These are phyloP conservation scores for Yamadazyma sp. DNA, from an alignment of 1,139 yeast genomes.

Conservation along the genomic window DNA sequence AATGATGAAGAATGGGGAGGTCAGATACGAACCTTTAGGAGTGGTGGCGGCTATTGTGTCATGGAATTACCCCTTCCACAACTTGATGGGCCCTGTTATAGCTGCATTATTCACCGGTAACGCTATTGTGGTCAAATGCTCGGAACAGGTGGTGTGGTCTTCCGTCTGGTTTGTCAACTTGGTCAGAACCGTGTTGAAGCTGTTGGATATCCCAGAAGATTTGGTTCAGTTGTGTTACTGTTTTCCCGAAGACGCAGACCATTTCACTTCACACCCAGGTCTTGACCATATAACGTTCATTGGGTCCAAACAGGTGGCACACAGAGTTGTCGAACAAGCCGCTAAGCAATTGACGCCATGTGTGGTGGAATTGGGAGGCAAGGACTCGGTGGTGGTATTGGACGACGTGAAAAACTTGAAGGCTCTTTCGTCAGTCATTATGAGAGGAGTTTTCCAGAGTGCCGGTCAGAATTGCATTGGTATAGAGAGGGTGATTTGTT, in stretches of 20 bases:
- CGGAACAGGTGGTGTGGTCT: conserved; percentile 96
- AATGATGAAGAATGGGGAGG: conserved; percentile 86
- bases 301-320: conserved; percentile 94
- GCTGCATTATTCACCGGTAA: conserved; percentile 90
- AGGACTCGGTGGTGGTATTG: conserved; percentile 83
- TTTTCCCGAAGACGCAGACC: conserved; percentile 84
- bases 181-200: conserved; percentile 67
- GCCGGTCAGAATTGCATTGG: conserved; percentile 98
- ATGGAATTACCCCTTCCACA: conserved; percentile 97
- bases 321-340: conserved; percentile 79
- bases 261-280: conserved; percentile 80
- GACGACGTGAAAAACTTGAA: conserved; percentile 63
- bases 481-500: conserved; percentile 85
- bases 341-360: conserved; percentile 84
- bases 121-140: conserved; percentile 86
- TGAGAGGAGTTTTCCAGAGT: conserved; percentile 95
- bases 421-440: conserved; percentile 72
- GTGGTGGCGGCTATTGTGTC: conserved; percentile 90
- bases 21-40: conserved; percentile 87
- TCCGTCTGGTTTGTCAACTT: conserved; percentile 72
- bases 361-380: conserved; percentile 94
- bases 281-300: conserved; percentile 88
- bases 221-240: conserved; percentile 79
- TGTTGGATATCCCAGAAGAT: conserved; percentile 75
- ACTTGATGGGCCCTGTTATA: conserved; percentile 86